Base-by-base conservation (phyloP, 306 rosid genomes). In the Vachellia collinsii region DNA sequence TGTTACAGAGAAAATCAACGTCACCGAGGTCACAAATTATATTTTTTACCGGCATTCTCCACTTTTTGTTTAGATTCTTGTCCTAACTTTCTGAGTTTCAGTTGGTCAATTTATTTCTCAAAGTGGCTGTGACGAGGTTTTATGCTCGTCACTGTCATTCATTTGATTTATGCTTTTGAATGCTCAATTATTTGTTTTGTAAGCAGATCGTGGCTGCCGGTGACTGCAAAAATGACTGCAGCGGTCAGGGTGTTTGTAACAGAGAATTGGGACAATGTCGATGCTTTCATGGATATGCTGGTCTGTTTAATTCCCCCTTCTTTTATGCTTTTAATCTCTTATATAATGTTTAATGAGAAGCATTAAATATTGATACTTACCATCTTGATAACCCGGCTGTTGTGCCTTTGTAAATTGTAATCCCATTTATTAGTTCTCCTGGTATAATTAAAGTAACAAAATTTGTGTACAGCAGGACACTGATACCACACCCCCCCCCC, bases 241-340 rank as follows among this genome's bases (percentile, higher is more conserved):
- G 89, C 44, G 94, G 93, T 72, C 86, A 70, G 82, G 99, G 99
- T 5, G 87, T 95, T 71, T 95, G 99, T 72, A 93, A 95, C 79
- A 88, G 71, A 48, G 96, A 95, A 85, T 88, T 93, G 78, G 98
- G 99, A 53, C 89, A 85, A 66, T 95, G 99, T 53, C 88, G 89
- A 76, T 95, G 99, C 88, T 95, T 90, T 83, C 99, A 90, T 85
- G 99, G 99, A 82, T 91, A 83, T 77, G 58, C 81, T 64, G 98
- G 98, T 95, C 67, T 77, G 97, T 89, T 71, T 19, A 75, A 72
- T 74, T 68, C 36, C 75, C 47, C 23, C 66, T 38, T 58, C 70
- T 50, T 69, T 67, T 25, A 19, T 53, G 42, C 44, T 37, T 64
- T 70, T 46, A 29, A 17, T 47, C 43, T 38, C 66, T 11, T 1